Evolutionary conservation across 2,329 filamentous ascomycete genomes (phyloP).

Genomic region (Cadophora gregata): DNA sequence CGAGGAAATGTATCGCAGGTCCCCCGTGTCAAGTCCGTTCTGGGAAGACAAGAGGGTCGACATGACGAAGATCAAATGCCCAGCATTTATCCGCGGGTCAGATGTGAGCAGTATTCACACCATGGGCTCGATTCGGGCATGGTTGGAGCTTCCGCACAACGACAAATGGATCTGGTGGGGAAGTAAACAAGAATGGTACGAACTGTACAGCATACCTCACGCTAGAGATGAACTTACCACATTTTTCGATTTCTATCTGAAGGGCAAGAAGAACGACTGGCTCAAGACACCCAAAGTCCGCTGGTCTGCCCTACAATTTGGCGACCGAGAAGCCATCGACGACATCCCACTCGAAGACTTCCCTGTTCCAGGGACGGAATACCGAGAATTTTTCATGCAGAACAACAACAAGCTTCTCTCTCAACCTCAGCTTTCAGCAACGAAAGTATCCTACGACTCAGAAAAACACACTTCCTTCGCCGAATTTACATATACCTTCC

Average conservation of each 20-base stretch:
- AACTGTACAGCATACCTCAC: constrained; percentile 47
- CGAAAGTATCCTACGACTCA: constrained; percentile 42
- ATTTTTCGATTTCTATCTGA: constrained; percentile 56
- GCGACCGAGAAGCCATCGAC: constrained; percentile 42
- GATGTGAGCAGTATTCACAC: constrained; percentile 26
- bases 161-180: constrained; percentile 30
- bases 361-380: constrained; percentile 45
- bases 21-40: constrained; percentile 23
- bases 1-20: constrained; percentile 20
- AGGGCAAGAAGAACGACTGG: constrained; percentile 52
- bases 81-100: constrained; percentile 26
- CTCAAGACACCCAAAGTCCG: constrained; percentile 53
- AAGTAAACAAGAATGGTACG: constrained; percentile 53
- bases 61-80: constrained; percentile 27
- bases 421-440: neutral
- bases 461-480: constrained; percentile 42
- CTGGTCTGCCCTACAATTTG: constrained; percentile 41
- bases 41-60: constrained; percentile 29
- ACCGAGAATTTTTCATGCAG: constrained; percentile 44
- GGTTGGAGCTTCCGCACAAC: constrained; percentile 12
- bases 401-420: constrained; percentile 6
- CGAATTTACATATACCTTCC: constrained; percentile 50
- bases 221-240: constrained; percentile 47
- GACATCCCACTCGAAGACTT: constrained; percentile 45
- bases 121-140: constrained; percentile 21